phyloP scores from a whole-genome alignment of 2,329 filamentous ascomycete species.

The Akanthomyces dipterigenus region DNA sequence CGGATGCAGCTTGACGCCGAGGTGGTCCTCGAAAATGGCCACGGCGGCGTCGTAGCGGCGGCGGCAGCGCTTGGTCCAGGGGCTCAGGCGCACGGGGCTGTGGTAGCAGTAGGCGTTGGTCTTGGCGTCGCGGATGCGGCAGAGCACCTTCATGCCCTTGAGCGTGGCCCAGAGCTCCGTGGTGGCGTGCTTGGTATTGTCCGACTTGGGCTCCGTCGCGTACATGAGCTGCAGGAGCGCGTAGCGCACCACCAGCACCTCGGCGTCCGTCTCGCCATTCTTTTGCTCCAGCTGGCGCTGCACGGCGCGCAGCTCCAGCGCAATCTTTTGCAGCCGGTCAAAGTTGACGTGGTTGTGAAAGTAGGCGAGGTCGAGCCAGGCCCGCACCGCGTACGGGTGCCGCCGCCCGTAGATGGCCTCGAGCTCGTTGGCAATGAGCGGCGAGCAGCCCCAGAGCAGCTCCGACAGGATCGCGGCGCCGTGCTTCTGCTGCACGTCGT shows the following conservation, averaged over 20 bases:
- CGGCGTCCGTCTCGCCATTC: conserved; percentile 25
- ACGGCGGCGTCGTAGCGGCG: conserved; percentile 33
- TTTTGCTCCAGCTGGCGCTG: conserved; percentile 30
- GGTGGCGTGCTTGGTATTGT: conserved; percentile 29
- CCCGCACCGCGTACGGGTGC: conserved; percentile 37
- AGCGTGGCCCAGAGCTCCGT: conserved; percentile 32
- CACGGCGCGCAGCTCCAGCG: conserved; percentile 29
- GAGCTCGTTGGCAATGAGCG: conserved; percentile 36
- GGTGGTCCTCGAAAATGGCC: conserved; percentile 31
- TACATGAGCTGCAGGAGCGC: conserved; percentile 34
- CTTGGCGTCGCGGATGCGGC: conserved; percentile 29
- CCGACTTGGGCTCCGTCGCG: conserved; percentile 26
- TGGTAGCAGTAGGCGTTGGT: conserved; percentile 37
- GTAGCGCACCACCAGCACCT: conserved; percentile 34
- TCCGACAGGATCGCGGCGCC: conserved; percentile 36
- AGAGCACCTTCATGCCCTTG: conserved; percentile 29
- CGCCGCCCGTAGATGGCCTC: conserved; percentile 37
- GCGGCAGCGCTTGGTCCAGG: conserved; percentile 36
- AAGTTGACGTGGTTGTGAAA: conserved; percentile 32
- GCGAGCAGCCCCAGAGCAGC: conserved; percentile 34
- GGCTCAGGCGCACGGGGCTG: conserved; percentile 36
- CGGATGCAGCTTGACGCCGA: conserved; percentile 30
- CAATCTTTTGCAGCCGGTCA: conserved; percentile 31
- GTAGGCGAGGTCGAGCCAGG: conserved; percentile 35
- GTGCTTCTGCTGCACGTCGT: conserved; percentile 40